These are phyloP conservation scores for Talaromyces liani DNA, from an alignment of 495 filamentous ascomycete genomes.

Conservation along the genomic window DNA sequence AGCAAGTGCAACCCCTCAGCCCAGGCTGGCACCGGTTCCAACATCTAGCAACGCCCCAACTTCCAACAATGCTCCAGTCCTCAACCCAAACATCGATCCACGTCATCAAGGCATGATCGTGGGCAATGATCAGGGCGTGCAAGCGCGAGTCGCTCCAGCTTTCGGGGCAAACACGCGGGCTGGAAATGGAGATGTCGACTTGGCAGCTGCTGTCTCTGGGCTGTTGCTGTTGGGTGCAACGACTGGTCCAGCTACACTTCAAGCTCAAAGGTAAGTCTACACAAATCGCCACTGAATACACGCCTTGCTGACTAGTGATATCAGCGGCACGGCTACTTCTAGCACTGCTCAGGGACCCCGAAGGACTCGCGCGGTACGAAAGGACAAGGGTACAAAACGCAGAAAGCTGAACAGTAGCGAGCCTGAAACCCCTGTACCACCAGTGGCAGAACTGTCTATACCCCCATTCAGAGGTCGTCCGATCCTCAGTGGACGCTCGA, in stretches of 20 bases:
- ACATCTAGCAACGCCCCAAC: not conserved
- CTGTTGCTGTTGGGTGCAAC: not conserved
- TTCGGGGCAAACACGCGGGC: not conserved
- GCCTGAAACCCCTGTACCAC: not conserved
- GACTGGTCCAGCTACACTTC: not conserved
- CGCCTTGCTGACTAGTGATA: not conserved
- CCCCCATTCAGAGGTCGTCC: not conserved
- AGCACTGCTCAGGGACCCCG: not conserved
- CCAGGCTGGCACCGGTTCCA: not conserved
- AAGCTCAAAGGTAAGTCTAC: not conserved
- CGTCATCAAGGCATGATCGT: not conserved
- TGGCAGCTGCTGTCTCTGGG: slow-evolving; percentile 1
- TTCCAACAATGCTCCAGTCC: not conserved
- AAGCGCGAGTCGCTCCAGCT: too few species aligned
- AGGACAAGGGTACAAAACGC: not conserved
- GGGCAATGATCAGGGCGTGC: too few species aligned
- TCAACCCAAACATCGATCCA: not conserved
- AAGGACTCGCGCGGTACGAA: not conserved
- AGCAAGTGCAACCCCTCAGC: not conserved
- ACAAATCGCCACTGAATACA: not conserved
- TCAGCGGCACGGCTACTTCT: not conserved
- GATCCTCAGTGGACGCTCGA: not conserved
- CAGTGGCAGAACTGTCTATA: not conserved
- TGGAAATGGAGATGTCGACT: not conserved
- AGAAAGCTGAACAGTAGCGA: not conserved